Evolutionary conservation across 2,329 filamentous ascomycete species (phyloP).

Genomic region (Sclerotinia borealis): DNA sequence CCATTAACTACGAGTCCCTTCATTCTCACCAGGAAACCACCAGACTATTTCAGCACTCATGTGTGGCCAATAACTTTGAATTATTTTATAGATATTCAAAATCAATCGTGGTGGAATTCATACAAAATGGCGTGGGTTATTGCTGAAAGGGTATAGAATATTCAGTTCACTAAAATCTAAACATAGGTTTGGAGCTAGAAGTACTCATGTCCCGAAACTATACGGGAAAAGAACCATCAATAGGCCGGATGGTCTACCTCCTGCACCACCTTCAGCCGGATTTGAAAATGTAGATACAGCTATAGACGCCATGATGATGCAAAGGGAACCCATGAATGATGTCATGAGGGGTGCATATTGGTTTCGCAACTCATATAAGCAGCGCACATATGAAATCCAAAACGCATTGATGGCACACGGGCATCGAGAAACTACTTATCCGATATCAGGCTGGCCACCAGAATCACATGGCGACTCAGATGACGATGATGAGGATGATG

Average conservation of each 20-base stretch:
- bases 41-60: not conserved
- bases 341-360: not conserved
- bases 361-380: not conserved
- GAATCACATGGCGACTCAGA: not conserved
- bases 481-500: not conserved
- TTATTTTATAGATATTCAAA: conserved; percentile 5
- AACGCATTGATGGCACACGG: not conserved
- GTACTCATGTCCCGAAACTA: not conserved
- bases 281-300: not conserved
- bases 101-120: conserved; percentile 4
- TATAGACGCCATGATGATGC: not conserved
- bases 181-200: not conserved
- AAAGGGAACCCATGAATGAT: not conserved
- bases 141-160: not conserved
- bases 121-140: not conserved
- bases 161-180: not conserved
- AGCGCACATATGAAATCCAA: not conserved
- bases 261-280: not conserved
- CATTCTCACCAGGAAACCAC: not conserved
- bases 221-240: not conserved
- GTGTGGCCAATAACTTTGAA: not conserved
- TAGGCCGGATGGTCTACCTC: not conserved
- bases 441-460: not conserved
- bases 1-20: not conserved
- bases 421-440: not conserved